Conservation (phyloP, 2,329 filamentous ascomycete genomes). For the Rosellinia necatrix region DNA sequence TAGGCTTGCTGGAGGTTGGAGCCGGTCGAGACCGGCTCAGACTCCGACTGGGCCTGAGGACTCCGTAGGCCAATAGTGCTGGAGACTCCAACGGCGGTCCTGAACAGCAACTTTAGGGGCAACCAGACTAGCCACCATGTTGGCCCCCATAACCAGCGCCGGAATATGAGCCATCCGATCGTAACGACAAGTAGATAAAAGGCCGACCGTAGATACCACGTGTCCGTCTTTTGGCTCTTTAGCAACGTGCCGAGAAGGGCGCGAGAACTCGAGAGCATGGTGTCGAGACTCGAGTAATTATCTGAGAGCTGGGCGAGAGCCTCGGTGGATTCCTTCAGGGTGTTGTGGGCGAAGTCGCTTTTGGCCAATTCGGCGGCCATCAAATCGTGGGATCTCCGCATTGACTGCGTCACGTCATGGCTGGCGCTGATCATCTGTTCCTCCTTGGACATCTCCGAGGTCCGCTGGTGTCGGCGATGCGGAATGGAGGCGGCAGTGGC, state of each 20-base stretch:
- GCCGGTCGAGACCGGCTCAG: conserved; percentile 30
- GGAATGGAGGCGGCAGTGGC: conserved; percentile 36
- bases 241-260: conserved; percentile 79
- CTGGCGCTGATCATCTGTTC: conserved; percentile 76
- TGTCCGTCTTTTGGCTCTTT: conserved; percentile 91
- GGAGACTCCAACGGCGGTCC: conserved; percentile 59
- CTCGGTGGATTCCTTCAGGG: conserved; percentile 80
- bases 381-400: conserved; percentile 83
- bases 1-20: conserved; percentile 28
- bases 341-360: conserved; percentile 88
- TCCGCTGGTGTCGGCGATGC: conserved; percentile 43
- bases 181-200: conserved; percentile 81
- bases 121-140: conserved; percentile 87
- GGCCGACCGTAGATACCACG: conserved; percentile 93
- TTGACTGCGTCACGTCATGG: conserved; percentile 79
- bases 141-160: conserved; percentile 85
- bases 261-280: conserved; percentile 73
- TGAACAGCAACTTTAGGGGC: conserved; percentile 72
- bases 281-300: conserved; percentile 79
- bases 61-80: conserved; percentile 52
- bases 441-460: conserved; percentile 52
- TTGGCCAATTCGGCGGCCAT: conserved; percentile 84
- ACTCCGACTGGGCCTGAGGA: conserved; percentile 36
- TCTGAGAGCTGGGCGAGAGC: conserved; percentile 82
- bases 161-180: conserved; percentile 82